phyloP scores from a whole-genome alignment of 148 eudicot genomes.

The Amaranthus palmeri region DNA sequence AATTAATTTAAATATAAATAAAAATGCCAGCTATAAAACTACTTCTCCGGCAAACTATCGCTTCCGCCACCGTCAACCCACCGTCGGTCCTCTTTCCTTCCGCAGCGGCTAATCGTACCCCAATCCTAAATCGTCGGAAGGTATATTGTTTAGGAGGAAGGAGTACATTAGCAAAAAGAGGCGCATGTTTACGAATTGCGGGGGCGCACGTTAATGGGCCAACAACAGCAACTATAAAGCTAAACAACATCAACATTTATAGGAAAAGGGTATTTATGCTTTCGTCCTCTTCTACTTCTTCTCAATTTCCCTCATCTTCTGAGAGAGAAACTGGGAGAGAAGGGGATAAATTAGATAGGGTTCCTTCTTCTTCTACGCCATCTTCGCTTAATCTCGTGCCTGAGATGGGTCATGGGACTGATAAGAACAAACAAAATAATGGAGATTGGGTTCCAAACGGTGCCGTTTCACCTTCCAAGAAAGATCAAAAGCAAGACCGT shows the following conservation, averaged over 20 bases:
- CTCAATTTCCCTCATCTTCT: slow-evolving; percentile 9
- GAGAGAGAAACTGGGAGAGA: slow-evolving; percentile 23
- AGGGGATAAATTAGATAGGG: neutral
- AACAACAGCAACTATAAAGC: slow-evolving; percentile 13
- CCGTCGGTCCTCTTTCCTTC: slow-evolving; percentile 3
- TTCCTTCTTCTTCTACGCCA: slow-evolving; percentile 4
- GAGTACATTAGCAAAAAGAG: slow-evolving; percentile 24
- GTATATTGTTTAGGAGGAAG: neutral
- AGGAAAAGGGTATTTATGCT: slow-evolving; percentile 21
- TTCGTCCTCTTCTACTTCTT: slow-evolving; percentile 18
- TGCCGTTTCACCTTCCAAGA: slow-evolving; percentile 5
- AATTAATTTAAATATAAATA: neutral
- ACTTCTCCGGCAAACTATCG: slow-evolving; percentile 23
- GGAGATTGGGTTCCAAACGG: slow-evolving; percentile 20
- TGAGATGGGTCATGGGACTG: slow-evolving; percentile 25
- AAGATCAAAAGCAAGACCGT: slow-evolving; percentile 9
- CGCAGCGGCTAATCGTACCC: neutral
- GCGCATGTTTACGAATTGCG: slow-evolving; percentile 26
- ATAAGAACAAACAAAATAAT: slow-evolving; percentile 13
- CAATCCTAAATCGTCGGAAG: neutral
- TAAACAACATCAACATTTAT: neutral
- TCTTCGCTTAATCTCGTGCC: slow-evolving; percentile 10
- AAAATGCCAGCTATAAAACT: slow-evolving; percentile 21
- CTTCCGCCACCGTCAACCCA: slow-evolving; percentile 12
- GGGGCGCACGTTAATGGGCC: slow-evolving; percentile 32